Base-by-base conservation (phyloP, 2,329 filamentous ascomycete genomes). In the Microascus cirrosus region DNA sequence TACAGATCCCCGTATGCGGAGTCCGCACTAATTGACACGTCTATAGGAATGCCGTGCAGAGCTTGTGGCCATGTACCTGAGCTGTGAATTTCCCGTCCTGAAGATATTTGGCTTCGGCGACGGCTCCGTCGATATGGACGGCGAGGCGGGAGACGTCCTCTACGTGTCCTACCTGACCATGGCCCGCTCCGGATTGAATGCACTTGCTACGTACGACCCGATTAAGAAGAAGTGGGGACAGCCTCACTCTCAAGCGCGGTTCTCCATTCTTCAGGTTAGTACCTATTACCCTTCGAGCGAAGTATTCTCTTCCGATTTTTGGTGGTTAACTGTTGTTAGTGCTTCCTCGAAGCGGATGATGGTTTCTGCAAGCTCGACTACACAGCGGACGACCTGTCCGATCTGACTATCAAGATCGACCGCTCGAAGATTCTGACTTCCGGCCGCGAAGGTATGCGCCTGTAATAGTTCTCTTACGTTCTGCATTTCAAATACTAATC, bases 201-300 rank as follows among this genome's bases (percentile, higher is more conserved):
- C 92, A 1, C 80, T 97, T 24, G 93, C 97, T 69, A 90, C 94
- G 78, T 97, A 91, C 91, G 91, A 96, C 66, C 91, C 91, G 6
- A 92, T 92, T 74, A 85, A 81, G 65, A 79, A 85, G 63, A 96
- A 95, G 74, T 96, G 92, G 92, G 92, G 92, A 10, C 92, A 96
- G 71, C 82, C 88, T 62, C 91, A 96, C 69, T 95, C 90, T 73
- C 90, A 95, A 72, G 92, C 91, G 24, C 87, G 92, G 12, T 96
- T 91, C 74, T 89, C 87, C 56, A 96, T 96, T 65, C 76, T 96
- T 48, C 84, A 82, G 65, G 70, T 71, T 60, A 18, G 64, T 59
- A 25, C 25, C 28, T 12, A 32, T n/a, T 13, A 42, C 18, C 10
- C 36, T 42, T n/a, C 4, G 18, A 12, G 18, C 4, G 18, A 15